Percentiles rank a stretch among this genome's conserved stretches.
These are phyloP conservation scores for Podospora pseudocomata DNA, from an alignment of 495 filamentous ascomycete species.

Conservation along the genomic window DNA sequence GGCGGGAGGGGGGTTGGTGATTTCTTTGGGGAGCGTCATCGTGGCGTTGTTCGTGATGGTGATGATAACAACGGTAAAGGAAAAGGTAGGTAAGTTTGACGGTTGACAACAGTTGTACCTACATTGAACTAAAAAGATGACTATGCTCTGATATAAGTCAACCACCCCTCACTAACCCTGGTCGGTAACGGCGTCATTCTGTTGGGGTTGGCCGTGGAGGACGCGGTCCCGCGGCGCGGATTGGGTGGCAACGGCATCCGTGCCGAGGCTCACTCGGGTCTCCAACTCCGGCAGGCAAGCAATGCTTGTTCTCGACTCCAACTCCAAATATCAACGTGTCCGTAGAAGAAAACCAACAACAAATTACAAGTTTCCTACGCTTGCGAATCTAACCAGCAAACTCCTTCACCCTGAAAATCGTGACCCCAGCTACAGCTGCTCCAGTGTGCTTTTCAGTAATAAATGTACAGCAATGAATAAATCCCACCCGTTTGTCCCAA, in stretches of 20 bases:
- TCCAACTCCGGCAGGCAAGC: constrained; percentile 10
- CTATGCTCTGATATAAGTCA: neutral
- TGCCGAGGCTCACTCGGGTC: constrained; percentile 18
- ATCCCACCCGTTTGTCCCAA: neutral
- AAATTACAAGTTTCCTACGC: neutral
- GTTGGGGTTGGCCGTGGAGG: constrained; percentile 12
- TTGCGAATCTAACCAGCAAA: neutral
- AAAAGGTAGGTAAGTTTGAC: neutral
- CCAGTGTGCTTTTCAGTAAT: neutral
- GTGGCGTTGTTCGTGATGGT: neutral
- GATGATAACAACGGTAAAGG: neutral
- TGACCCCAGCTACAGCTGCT: neutral
- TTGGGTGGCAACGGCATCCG: neutral
- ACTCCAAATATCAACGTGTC: neutral
- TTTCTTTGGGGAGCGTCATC: constrained; percentile 3
- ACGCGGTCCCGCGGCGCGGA: constrained; percentile 1
- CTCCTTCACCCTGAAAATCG: neutral
- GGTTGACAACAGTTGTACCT: neutral
- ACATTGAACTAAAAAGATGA: neutral
- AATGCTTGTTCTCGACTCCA: neutral
- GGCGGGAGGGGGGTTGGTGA: neutral
- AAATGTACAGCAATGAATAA: neutral
- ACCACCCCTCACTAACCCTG: neutral
- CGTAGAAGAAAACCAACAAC: neutral
- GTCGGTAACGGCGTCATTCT: constrained; percentile 5